Evolutionary conservation across 1,284 basidiomycete genomes (phyloP).

Genomic region (Trichosporon faecale): DNA sequence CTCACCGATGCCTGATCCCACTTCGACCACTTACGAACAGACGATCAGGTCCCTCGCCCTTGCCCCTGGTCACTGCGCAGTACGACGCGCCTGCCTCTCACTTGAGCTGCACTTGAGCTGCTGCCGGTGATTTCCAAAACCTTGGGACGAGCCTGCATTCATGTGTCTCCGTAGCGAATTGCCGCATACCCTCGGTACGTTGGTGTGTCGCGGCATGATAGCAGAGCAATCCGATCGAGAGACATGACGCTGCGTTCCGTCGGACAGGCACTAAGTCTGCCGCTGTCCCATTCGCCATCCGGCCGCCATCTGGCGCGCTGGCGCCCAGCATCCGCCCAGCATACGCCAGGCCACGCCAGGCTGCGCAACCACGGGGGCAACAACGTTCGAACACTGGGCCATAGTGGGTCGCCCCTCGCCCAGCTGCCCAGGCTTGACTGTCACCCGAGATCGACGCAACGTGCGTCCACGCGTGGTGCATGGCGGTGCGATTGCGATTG

Average conservation of each 20-base stretch:
- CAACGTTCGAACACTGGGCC: neutral
- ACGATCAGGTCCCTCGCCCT: neutral
- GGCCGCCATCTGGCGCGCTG: neutral
- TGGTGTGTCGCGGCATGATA: neutral
- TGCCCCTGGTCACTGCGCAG: neutral
- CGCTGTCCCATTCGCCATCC: neutral
- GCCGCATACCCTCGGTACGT: neutral
- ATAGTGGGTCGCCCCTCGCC: neutral
- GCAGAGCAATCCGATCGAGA: neutral
- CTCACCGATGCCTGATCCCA: too few relatives aligned
- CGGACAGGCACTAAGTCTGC: neutral
- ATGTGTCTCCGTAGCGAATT: neutral
- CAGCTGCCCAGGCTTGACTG: neutral
- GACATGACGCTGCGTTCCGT: neutral
- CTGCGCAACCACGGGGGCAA: neutral
- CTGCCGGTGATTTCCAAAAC: neutral
- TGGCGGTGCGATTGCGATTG: conserved; percentile 4
- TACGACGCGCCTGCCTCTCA: neutral
- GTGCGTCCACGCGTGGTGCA: neutral
- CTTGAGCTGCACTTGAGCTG: neutral
- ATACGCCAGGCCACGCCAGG: neutral
- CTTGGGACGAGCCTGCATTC: neutral
- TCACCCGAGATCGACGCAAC: neutral
- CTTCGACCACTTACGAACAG: neutral
- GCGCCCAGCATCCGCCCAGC: neutral